These are phyloP conservation scores for Hordeum pubiflorum DNA, from an alignment of 202 grass and related monocot genomes.

Conservation along the genomic window DNA sequence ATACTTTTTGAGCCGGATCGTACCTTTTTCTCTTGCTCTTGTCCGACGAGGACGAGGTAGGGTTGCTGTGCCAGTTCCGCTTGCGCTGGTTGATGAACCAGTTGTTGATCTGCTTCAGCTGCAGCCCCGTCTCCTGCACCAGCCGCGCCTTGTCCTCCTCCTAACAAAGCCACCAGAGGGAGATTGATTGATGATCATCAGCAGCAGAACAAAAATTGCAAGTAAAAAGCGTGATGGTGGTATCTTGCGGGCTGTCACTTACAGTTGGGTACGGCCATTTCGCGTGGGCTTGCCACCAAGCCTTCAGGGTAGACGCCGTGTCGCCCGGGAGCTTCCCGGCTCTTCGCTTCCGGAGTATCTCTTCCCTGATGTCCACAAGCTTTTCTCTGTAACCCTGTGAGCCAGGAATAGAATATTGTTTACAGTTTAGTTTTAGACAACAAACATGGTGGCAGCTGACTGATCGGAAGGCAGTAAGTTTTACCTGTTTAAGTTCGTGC, in stretches of 20 bases:
- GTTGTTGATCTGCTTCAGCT: conserved; percentile 99
- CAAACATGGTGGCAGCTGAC: not conserved
- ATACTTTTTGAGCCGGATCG: too few species aligned
- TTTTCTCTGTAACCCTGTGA: conserved; percentile 90
- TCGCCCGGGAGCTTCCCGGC: conserved; percentile 94
- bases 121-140: conserved; percentile 93
- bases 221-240: not conserved
- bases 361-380: conserved; percentile 89
- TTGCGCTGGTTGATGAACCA: conserved; percentile 99
- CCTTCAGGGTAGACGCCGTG: conserved; percentile 76
- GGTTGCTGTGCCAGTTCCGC: conserved; percentile 95
- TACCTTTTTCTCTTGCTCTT: conserved; percentile 99
- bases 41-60: conserved; percentile 51
- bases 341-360: conserved; percentile 94
- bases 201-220: not conserved
- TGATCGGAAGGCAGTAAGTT: not conserved
- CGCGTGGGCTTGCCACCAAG: conserved; percentile 94
- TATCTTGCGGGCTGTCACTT: conserved; percentile 1
- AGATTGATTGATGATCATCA: not conserved
- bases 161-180: conserved; percentile 22
- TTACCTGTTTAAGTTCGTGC: conserved; percentile 90
- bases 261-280: conserved; percentile 99
- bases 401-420: not conserved
- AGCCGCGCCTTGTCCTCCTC: conserved; percentile 90
- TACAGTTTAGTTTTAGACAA: not conserved